Evolutionary conservation across 1,139 yeast genomes (phyloP).

Genomic region (Pichia sp.): DNA sequence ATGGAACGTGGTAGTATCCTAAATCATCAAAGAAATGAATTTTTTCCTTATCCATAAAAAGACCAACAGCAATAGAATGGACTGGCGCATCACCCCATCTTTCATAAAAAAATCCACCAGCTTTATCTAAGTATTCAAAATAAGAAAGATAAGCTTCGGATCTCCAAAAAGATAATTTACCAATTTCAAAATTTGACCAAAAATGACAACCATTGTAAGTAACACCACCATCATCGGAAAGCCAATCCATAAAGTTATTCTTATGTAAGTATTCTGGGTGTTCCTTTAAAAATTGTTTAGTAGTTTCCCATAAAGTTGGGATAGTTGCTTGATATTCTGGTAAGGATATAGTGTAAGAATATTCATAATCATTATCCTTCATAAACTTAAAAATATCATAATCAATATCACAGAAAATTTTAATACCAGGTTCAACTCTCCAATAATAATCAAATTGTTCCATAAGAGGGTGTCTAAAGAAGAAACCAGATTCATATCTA

Average conservation of each 20-base stretch:
- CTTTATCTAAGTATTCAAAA: slow-evolving; percentile 64
- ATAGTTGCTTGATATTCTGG: slow-evolving; percentile 81
- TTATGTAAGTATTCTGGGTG: slow-evolving; percentile 61
- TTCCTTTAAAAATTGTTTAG: slow-evolving; percentile 58
- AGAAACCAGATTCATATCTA: slow-evolving; percentile 85
- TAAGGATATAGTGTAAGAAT: slow-evolving; percentile 75
- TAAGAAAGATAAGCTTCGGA: slow-evolving; percentile 60
- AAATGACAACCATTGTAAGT: slow-evolving; percentile 77
- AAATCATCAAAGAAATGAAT: slow-evolving; percentile 77
- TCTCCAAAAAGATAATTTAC: slow-evolving; percentile 69
- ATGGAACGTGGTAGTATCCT: slow-evolving; percentile 77
- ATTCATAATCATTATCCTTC: slow-evolving; percentile 66
- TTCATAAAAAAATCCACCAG: slow-evolving; percentile 87
- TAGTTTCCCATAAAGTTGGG: slow-evolving; percentile 74
- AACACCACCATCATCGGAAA: slow-evolving; percentile 61
- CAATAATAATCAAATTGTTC: slow-evolving; percentile 78
- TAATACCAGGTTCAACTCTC: slow-evolving; percentile 90
- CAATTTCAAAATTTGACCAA: slow-evolving; percentile 87
- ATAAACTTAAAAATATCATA: slow-evolving; percentile 78
- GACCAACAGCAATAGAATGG: slow-evolving; percentile 80
- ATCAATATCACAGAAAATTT: slow-evolving; percentile 70
- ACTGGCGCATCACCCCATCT: slow-evolving; percentile 95
- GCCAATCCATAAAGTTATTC: slow-evolving; percentile 65
- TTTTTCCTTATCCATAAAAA: slow-evolving; percentile 59
- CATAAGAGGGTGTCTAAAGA: slow-evolving; percentile 70